Base-by-base conservation (phyloP, 257 asterid species). In the Solanum lycopersicoides region DNA sequence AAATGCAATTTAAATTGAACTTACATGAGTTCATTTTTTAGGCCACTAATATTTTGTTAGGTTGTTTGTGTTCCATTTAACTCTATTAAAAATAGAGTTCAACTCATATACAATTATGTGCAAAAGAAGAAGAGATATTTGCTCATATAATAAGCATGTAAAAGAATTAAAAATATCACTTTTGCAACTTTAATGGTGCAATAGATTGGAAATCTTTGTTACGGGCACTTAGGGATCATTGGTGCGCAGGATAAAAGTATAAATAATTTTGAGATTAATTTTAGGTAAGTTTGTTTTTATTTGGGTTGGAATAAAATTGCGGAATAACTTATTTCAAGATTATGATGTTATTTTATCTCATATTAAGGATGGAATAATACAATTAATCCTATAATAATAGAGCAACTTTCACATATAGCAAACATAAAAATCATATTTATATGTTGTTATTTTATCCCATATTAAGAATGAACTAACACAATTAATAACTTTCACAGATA, bases 361-460 rank as follows among this genome's bases (percentile, higher is more conserved):
- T 4, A 2, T 18, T 56, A 3, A 56, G 65, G 28, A 63, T 1
- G 13, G 0, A 63, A 63, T 10, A 63, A 23, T 1, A 35, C 7
- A 1, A 35, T 35, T 35, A 35, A 35, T 35, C 1, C 7, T 0
- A 35, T 35, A 35, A 35, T 7, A 35, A 35, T 35, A 5, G 39
- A 35, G 39, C 7, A 35, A 35, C 7, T 35, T 35, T 35, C 7
- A 35, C 39, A 35, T 1, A 5, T 35, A 35, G 7, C 0, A 35
- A 35, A 28, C 30, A 28, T 28, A 28, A 28, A 28, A 28, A 28
- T 28, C 30, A 28, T 28, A 28, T 28, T 20, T 5, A 37, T 21
- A 3, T 59, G 0, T 0, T 3, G 0, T 0, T 59, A 21, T 59
- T 59, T 59, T 21, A 59, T 21, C 12, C 12, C 25, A 59, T 3